Conservation (phyloP, 2,329 filamentous ascomycete genomes). For the Neonectria sp. region DNA sequence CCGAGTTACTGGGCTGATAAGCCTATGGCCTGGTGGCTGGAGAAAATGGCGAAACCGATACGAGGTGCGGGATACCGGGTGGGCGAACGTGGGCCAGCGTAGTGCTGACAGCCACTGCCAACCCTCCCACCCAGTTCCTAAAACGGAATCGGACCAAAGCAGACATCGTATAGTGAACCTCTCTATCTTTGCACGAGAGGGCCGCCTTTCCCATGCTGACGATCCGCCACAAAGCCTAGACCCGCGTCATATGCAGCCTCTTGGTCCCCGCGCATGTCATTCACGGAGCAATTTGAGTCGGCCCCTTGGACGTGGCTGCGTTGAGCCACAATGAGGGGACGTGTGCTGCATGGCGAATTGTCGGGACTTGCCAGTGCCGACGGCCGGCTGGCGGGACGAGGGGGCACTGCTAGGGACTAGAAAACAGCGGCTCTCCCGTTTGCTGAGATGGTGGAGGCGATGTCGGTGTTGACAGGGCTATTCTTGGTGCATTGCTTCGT, state of each 20-base stretch:
- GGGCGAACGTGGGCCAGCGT: conserved; percentile 42
- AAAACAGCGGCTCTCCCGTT: conserved; percentile 10
- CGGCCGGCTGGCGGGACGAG: conserved; percentile 1
- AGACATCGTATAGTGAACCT: conserved; percentile 32
- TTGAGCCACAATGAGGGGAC: conserved; percentile 21
- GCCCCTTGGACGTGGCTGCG: conserved; percentile 24
- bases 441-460: conserved; percentile 34
- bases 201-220: conserved; percentile 29
- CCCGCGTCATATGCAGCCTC: conserved; percentile 38
- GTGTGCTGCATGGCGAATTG: conserved; percentile 24
- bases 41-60: conserved; percentile 47
- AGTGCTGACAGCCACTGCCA: conserved; percentile 44
- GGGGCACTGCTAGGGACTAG: conserved; percentile 40
- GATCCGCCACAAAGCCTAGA: conserved; percentile 33
- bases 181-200: conserved; percentile 35
- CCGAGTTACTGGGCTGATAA: conserved; percentile 45
- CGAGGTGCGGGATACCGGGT: conserved; percentile 43
- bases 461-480: conserved; percentile 39
- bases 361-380: conserved; percentile 13
- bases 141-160: conserved; percentile 36
- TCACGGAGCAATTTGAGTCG: conserved; percentile 9
- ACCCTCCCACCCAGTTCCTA: conserved; percentile 38
- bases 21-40: conserved; percentile 41
- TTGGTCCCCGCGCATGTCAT: conserved; percentile 36
- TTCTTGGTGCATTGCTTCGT: conserved; percentile 44